These are phyloP conservation scores for Suillus subaureus DNA, from an alignment of 768 basidiomycete genomes.

Conservation along the genomic window DNA sequence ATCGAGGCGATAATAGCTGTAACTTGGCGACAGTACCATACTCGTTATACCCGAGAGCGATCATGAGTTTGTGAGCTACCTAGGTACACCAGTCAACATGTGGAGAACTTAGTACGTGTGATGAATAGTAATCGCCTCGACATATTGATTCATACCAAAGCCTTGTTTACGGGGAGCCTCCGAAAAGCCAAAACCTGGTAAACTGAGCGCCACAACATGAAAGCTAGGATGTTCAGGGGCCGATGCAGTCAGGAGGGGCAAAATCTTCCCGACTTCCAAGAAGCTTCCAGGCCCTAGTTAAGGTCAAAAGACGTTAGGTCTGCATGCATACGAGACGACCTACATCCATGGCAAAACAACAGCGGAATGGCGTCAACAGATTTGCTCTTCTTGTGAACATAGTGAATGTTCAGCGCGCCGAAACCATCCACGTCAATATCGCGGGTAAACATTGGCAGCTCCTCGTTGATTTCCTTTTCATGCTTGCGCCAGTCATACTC, in stretches of 20 bases:
- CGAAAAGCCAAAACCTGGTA: slow-evolving; percentile 52
- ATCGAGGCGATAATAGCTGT: neutral
- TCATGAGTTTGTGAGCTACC: slow-evolving; percentile 52
- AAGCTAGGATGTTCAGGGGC: slow-evolving; percentile 53
- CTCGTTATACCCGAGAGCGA: slow-evolving; percentile 36
- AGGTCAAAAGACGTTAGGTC: neutral
- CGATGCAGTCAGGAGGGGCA: slow-evolving; percentile 46
- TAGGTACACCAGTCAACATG: slow-evolving; percentile 23
- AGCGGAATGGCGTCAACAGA: slow-evolving; percentile 53
- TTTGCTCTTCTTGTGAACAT: slow-evolving; percentile 55
- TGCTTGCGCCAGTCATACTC: slow-evolving; percentile 59
- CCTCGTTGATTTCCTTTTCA: slow-evolving; percentile 49
- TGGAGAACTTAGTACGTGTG: neutral
- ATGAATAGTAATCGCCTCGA: slow-evolving; percentile 43
- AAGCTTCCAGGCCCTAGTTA: slow-evolving; percentile 63
- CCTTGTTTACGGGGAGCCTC: slow-evolving; percentile 55
- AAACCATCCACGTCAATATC: slow-evolving; percentile 51
- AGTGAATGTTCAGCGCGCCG: slow-evolving; percentile 56
- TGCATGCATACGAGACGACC: neutral
- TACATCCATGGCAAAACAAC: slow-evolving; percentile 64
- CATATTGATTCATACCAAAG: slow-evolving; percentile 50
- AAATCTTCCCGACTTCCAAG: slow-evolving; percentile 56
- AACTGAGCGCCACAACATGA: slow-evolving; percentile 53
- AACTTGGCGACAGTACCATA: slow-evolving; percentile 8
- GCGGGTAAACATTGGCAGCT: slow-evolving; percentile 39